Base-by-base conservation (phyloP, 2,329 filamentous ascomycete genomes). In the Trichoderma sp. region DNA sequence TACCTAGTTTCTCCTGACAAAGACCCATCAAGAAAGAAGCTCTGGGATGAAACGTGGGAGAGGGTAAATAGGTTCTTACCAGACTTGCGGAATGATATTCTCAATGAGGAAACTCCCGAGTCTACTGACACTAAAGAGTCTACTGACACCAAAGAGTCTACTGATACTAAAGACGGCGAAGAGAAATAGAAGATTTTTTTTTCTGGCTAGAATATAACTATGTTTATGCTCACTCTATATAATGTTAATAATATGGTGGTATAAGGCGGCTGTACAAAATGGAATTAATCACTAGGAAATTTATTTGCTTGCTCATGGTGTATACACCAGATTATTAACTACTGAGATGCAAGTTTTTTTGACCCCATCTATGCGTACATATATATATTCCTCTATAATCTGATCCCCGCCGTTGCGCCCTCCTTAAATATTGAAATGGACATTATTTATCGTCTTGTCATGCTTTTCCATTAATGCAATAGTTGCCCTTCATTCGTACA, bases 1-100 rank as follows among this genome's bases (percentile, higher is more conserved):
- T 95, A 94, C 80, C 89, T 99, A 6, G 92, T 94, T 0, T 90
- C 94, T 1, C 94, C 94, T 14, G 87, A 85, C 77, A 84, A 88
- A 79, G 88, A 92, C 77, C 81, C 87, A 1, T 86, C 85, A 6
- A 89, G 89, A 79, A 88, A 88, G 82, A 87, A 87, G 80, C 85
- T 92, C 21, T 92, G 87, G 90, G 86, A 83, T 16, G 91, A 92
- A 82, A 92, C 88, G 4, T 91, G 88, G 91, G 92, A 92, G 81
- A 86, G 91, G 38, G 90, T 93, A 76, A 90, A 93, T 79, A 87
- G 91, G 14, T 93, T 93, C 82, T 79, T 93, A 71, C 91, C 91
- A 0, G 90, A 92, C 69, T 80, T 93, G 68, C 87, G 87, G 69
- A 87, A 83, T 60, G 90, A 92, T 56, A 67, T 74, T 45, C 33